phyloP scores from a whole-genome alignment of 23 red algal genomes.

The Gracilaria domingensis region DNA sequence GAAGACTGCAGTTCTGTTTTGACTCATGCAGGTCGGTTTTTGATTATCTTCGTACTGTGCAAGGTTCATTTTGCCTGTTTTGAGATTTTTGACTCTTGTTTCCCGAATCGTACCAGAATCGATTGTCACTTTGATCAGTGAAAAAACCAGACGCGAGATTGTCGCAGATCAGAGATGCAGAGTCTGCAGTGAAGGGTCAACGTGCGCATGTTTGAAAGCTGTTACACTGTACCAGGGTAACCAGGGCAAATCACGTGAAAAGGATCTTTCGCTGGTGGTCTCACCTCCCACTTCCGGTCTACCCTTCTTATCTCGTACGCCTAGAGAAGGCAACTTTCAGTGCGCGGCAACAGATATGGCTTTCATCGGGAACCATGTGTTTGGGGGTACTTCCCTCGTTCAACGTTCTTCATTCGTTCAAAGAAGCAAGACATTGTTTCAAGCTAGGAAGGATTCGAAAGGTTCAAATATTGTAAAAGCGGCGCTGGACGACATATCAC shows the following conservation, averaged over 20 bases:
- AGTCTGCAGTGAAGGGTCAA: no score
- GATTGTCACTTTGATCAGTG: not conserved
- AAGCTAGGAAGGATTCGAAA: not conserved
- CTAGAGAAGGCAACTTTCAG: no score
- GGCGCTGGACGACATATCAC: not conserved
- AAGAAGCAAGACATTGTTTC: not conserved
- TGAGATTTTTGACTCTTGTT: not conserved
- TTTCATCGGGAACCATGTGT: not conserved
- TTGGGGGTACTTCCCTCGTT: not conserved
- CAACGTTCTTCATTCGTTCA: not conserved
- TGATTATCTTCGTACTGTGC: not conserved
- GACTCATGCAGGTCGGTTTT: not conserved
- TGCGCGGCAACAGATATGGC: not conserved
- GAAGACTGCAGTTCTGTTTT: no score
- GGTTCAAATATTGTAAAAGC: not conserved
- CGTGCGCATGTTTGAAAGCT: no score
- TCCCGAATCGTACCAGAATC: no score
- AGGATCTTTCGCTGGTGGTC: no score
- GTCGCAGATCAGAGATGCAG: no score
- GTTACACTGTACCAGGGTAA: no score
- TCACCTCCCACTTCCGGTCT: no score
- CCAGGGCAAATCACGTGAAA: no score
- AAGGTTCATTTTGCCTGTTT: not conserved
- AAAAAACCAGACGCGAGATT: no score
- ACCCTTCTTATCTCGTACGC: not conserved